A percentile compares a stretch with the other conserved stretches of the same genome.
Conservation (phyloP, 2,329 filamentous ascomycete genomes). For the Cladosporium oxysporum region DNA sequence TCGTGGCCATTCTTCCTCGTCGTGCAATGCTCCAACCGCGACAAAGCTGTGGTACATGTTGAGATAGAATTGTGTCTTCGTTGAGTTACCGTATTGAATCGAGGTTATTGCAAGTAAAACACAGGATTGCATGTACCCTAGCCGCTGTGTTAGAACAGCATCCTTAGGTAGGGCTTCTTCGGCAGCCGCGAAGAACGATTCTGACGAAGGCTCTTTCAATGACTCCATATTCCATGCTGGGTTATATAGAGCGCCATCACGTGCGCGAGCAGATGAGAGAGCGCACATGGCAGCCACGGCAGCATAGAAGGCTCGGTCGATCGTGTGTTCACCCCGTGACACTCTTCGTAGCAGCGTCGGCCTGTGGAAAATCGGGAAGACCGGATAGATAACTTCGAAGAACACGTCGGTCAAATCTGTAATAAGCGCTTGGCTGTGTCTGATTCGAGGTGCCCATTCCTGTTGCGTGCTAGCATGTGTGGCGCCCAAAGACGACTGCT, state of each 20-base stretch:
- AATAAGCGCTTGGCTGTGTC: constrained; percentile 44
- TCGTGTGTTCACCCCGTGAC: background rate
- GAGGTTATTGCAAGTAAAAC: constrained; percentile 51
- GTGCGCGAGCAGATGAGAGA: constrained; percentile 47
- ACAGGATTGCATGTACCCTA: constrained; percentile 27
- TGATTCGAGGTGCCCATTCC: constrained; percentile 23
- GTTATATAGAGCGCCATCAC: constrained; percentile 47
- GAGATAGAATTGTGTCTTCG: constrained; percentile 50
- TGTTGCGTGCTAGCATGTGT: background rate
- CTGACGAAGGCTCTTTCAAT: constrained; percentile 38
- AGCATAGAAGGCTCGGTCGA: constrained; percentile 7
- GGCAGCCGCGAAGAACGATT: constrained; percentile 42
- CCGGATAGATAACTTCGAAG: constrained; percentile 54
- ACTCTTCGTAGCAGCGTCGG: constrained; percentile 36
- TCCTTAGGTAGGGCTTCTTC: background rate
- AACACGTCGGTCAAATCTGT: too few relatives aligned
- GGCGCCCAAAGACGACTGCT: background rate
- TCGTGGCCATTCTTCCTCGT: constrained; percentile 53
- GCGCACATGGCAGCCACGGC: constrained; percentile 37
- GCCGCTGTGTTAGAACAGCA: background rate
- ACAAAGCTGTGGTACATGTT: constrained; percentile 52
- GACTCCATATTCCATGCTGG: constrained; percentile 28
- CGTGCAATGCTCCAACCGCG: constrained; percentile 49
- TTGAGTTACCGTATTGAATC: constrained; percentile 51
- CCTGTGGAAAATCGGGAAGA: constrained; percentile 53